Percentiles rank a stretch among this genome's conserved stretches.
These are phyloP conservation scores for Aspergillus fischeri DNA, from an alignment of 2,329 filamentous ascomycete species.

Conservation along the genomic window DNA sequence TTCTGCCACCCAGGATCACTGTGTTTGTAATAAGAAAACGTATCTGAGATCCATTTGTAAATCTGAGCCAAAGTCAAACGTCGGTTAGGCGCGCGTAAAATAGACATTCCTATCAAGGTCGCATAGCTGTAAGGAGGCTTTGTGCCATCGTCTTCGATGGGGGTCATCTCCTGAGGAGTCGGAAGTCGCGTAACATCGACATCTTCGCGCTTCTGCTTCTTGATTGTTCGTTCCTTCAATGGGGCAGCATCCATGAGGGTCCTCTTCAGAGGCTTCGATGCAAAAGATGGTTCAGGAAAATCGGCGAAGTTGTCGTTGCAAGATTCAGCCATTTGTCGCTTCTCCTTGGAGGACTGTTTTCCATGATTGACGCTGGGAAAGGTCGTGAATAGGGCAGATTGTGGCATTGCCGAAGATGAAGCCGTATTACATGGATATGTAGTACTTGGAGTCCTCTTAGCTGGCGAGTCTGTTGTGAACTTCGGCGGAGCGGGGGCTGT, in stretches of 20 bases:
- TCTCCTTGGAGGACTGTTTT: conserved; percentile 44
- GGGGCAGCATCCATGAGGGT: conserved; percentile 68
- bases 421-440: conserved; percentile 20
- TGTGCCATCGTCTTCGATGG: conserved; percentile 75
- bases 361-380: conserved; percentile 46
- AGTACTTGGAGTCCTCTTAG: conserved; percentile 40
- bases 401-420: conserved; percentile 32
- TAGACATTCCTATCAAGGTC: conserved; percentile 93
- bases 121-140: conserved; percentile 95
- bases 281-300: conserved; percentile 45
- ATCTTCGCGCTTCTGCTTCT: conserved; percentile 65
- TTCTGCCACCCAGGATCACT: conserved; percentile 95
- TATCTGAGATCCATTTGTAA: conserved; percentile 99
- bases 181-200: conserved; percentile 53
- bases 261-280: conserved; percentile 51
- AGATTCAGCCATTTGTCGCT: conserved; percentile 34
- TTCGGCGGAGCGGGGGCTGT: conserved; percentile 41
- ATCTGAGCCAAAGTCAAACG: conserved; percentile 89
- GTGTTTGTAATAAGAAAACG: conserved; percentile 79
- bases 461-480: conserved; percentile 47
- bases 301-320: conserved; percentile 45
- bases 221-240: conserved; percentile 64
- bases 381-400: conserved; percentile 47
- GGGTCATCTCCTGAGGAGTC: conserved; percentile 72
- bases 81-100: conserved; percentile 76